Conservation (phyloP, 2,329 filamentous ascomycete genomes). For the Mycosphaerelloides madeirae region DNA sequence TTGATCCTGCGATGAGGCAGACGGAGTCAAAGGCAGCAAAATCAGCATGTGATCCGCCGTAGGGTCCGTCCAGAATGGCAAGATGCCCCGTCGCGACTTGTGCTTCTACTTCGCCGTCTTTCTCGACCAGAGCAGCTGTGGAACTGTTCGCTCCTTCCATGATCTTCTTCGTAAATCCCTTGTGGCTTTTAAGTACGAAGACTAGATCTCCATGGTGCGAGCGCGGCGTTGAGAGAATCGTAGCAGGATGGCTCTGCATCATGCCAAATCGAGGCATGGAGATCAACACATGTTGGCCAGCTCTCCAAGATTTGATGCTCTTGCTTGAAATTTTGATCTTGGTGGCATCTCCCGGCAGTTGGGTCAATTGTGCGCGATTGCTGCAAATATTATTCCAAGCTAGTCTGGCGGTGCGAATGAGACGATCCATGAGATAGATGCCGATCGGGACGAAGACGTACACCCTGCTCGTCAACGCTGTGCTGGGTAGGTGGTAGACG, state of each 20-base stretch:
- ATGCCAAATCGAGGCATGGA: slow-evolving; percentile 25
- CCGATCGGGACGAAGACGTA: slow-evolving; percentile 28
- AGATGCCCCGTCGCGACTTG: slow-evolving; percentile 13
- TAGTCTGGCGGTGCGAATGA: slow-evolving; percentile 26
- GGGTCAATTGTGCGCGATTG: slow-evolving; percentile 21
- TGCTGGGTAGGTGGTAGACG: slow-evolving; percentile 32
- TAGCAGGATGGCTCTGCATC: slow-evolving; percentile 27
- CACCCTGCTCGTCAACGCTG: slow-evolving; percentile 24
- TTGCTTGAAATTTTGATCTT: slow-evolving; percentile 34
- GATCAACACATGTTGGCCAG: slow-evolving; percentile 27
- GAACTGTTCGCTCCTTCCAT: slow-evolving; percentile 20
- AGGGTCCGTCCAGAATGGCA: slow-evolving; percentile 25
- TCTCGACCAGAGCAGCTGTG: slow-evolving; percentile 15
- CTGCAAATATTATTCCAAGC: slow-evolving; percentile 33
- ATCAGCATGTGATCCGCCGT: slow-evolving; percentile 21
- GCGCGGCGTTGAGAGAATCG: slow-evolving; percentile 25
- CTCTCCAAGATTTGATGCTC: slow-evolving; percentile 34
- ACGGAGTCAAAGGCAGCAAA: slow-evolving; percentile 27
- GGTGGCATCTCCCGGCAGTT: slow-evolving; percentile 34
- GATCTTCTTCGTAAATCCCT: slow-evolving; percentile 27
- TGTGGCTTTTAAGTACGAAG: slow-evolving; percentile 28
- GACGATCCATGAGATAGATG: slow-evolving; percentile 26
- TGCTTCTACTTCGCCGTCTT: slow-evolving; percentile 12
- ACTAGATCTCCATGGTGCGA: slow-evolving; percentile 25
- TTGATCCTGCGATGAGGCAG: slow-evolving; percentile 25